Evolutionary conservation across 1,139 yeast genomes (phyloP), one percentile per base, ranked within the genome.

Genomic region (Diutina mesorugosa): DNA sequence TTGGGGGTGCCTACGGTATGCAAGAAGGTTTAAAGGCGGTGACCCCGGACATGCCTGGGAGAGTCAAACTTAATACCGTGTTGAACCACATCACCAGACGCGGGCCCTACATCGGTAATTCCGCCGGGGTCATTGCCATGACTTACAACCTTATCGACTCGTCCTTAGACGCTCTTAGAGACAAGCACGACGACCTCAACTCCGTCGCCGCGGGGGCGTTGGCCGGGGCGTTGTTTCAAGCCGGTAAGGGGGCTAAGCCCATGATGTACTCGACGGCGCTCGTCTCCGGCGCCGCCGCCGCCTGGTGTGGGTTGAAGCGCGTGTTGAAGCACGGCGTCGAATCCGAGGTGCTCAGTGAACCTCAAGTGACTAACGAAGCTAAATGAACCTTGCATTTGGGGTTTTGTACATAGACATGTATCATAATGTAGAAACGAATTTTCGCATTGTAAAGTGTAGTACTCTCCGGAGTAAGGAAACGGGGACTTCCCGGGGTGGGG

Each of bases 81-180:
- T 81, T 93, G 67, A 93, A 93, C 77, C 90, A 90, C 67, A 81
- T 93, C 66, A 93, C 99, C 51, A 86, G 90, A 67, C 84, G 97
- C 70, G 99, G 99, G 58, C 99, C 99, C 38, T 91, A 83, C 71
- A 73, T 91, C 67, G 99, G 98, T 64, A 93, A 93, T 75, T 84
- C 87, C 55, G 95, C 97, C 12, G 99, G 98, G 73, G 96, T 90
- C 28, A 79, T 93, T 65, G 97, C 97, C 45, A 74, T 93, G 65
- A 81, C 88, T 60, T 93, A 93, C 72, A 93, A 93, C 74, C 71
- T 91, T 63, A 77, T 90, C 63, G 93, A 90, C 71, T 83, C 95
- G 45, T 69, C 85, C 16, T 77, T 93, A 62, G 98, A 90, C 68
- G 80, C 82, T 55, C 66, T 83, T 58, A 85, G 97, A 72, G 97